Conservation (phyloP, 2,329 filamentous ascomycete species). For the Pezicula carpinea region DNA sequence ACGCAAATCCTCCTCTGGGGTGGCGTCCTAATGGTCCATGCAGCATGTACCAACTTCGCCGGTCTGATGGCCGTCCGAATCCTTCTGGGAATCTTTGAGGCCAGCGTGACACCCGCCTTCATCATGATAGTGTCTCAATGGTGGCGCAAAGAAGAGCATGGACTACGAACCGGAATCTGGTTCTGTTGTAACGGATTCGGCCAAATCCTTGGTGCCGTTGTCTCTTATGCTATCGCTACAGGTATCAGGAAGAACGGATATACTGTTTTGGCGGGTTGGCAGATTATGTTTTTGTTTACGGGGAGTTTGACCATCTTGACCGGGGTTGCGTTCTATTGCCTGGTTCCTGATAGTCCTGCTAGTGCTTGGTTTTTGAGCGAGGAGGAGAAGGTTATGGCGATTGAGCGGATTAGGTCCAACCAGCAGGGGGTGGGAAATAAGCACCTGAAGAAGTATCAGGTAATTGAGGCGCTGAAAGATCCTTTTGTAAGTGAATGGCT, state of each 20-base stretch:
- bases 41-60: slow-evolving; percentile 52
- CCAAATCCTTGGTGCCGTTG: not conserved
- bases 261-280: slow-evolving; percentile 2
- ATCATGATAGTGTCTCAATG: slow-evolving; percentile 61
- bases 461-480: slow-evolving; percentile 36
- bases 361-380: slow-evolving; percentile 49
- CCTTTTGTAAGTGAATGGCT: not conserved
- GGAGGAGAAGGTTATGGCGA: slow-evolving; percentile 45
- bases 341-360: slow-evolving; percentile 35
- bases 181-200: slow-evolving; percentile 1
- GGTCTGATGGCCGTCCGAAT: slow-evolving; percentile 58
- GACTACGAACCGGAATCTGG: not conserved
- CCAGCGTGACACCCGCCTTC: slow-evolving; percentile 62
- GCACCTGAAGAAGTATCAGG: slow-evolving; percentile 44
- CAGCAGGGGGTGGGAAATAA: slow-evolving; percentile 25
- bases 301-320: not conserved
- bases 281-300: slow-evolving; percentile 1
- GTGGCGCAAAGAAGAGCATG: slow-evolving; percentile 64
- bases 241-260: not conserved
- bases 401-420: slow-evolving; percentile 39
- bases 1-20: slow-evolving; percentile 54
- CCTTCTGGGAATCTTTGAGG: slow-evolving; percentile 61
- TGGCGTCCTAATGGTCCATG: slow-evolving; percentile 50
- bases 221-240: slow-evolving; percentile 1
- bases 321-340: not conserved